phyloP scores from a whole-genome alignment of 768 basidiomycete genomes.

The Ephemerocybe angulata region DNA sequence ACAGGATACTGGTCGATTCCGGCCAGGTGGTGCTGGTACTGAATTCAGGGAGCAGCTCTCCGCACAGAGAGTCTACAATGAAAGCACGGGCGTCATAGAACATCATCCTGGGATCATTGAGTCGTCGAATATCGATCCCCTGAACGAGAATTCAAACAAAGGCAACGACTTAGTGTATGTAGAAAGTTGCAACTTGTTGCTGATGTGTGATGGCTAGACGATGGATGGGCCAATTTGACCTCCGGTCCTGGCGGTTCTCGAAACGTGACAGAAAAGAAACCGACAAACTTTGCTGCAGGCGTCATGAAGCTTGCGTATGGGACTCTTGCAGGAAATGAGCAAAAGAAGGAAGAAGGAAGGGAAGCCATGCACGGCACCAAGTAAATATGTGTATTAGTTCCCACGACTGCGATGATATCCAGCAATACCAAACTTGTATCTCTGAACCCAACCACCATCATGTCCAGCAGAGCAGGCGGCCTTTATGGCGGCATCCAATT shows the following conservation, averaged over 20 bases:
- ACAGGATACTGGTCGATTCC: too few species aligned
- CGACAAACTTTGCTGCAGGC: slow-evolving; percentile 21
- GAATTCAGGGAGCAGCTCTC: slow-evolving; percentile 38
- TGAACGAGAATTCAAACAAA: slow-evolving; percentile 43
- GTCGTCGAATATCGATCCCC: slow-evolving; percentile 48
- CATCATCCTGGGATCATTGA: slow-evolving; percentile 56
- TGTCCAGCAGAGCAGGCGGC: slow-evolving; percentile 79
- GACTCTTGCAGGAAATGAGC: slow-evolving; percentile 32
- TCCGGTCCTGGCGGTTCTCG: slow-evolving; percentile 12
- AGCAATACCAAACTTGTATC: slow-evolving; percentile 9
- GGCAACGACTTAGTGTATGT: slow-evolving; percentile 20
- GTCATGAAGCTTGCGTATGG: slow-evolving; percentile 38
- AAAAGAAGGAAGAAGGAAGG: slow-evolving; percentile 29
- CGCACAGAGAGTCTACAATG: slow-evolving; percentile 36
- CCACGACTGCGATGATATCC: slow-evolving; percentile 3
- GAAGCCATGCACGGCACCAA: slow-evolving; percentile 18
- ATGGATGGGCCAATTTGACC: slow-evolving; percentile 39
- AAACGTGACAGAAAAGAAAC: not conserved
- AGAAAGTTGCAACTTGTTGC: not conserved
- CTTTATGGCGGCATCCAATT: slow-evolving; percentile 87
- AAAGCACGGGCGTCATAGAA: slow-evolving; percentile 48
- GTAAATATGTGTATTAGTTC: slow-evolving; percentile 7
- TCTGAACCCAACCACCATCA: slow-evolving; percentile 26
- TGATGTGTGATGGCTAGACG: slow-evolving; percentile 24
- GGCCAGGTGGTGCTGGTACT: slow-evolving; percentile 36